A percentile compares a stretch with the other conserved stretches of the same genome.
phyloP scores from a whole-genome alignment of 2,329 filamentous ascomycete genomes.

The Aspergillus viridinutans region DNA sequence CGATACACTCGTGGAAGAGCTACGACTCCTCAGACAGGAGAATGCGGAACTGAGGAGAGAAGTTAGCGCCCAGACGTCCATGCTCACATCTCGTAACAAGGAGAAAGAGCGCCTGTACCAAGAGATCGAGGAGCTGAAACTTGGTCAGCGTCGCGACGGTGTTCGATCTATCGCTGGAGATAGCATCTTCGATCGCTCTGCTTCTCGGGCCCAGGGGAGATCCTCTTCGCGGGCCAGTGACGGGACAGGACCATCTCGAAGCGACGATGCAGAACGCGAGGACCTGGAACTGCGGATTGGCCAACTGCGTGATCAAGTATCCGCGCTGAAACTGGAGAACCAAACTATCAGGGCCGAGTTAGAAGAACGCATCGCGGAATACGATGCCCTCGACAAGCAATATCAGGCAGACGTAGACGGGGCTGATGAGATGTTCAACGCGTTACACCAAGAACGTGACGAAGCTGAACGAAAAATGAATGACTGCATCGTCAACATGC shows the following conservation, averaged over 20 bases:
- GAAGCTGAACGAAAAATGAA: constrained; percentile 74
- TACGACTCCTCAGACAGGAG: constrained; percentile 80
- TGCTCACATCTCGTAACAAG: constrained; percentile 91
- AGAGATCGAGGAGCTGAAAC: constrained; percentile 94
- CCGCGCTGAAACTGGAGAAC: constrained; percentile 79
- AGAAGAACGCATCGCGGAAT: constrained; percentile 72
- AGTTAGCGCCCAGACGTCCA: constrained; percentile 91
- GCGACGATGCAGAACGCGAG: constrained; percentile 74
- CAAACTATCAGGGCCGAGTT: constrained; percentile 82
- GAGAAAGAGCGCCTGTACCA: constrained; percentile 94
- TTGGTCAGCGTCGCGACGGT: constrained; percentile 69
- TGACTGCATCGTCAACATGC: constrained; percentile 52
- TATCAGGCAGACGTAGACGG: constrained; percentile 79
- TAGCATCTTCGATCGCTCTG: constrained; percentile 90
- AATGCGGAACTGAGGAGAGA: constrained; percentile 89
- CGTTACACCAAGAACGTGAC: constrained; percentile 77
- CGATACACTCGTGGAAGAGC: constrained; percentile 73
- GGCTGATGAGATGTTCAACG: constrained; percentile 73
- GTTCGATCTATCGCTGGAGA: constrained; percentile 65
- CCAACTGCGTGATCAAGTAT: constrained; percentile 79
- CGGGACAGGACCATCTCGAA: constrained; percentile 59
- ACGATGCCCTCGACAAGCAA: constrained; percentile 67
- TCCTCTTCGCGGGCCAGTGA: constrained; percentile 71
- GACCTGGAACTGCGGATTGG: constrained; percentile 81
- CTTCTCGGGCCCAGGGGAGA: constrained; percentile 73